Evolutionary conservation across 495 filamentous ascomycete species (phyloP), one percentile per base, ranked within the genome.

Genomic region (Trichocladium antarcticum): DNA sequence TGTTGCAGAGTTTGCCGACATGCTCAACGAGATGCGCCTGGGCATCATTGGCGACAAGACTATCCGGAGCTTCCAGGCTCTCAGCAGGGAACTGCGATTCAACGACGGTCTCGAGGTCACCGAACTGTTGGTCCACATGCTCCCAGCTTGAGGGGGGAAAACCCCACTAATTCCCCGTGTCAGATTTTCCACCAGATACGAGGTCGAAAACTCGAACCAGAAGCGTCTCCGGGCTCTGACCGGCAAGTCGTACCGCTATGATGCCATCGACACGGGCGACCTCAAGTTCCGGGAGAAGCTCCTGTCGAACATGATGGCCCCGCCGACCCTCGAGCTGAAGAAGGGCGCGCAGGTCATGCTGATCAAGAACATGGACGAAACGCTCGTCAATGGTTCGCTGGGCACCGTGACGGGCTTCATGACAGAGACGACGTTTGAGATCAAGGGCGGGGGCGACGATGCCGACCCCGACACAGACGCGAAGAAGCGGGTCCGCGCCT

Each of bases 291-390:
- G 88, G 24, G 86, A 90, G 12, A 90, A 79, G 62, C 67, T 97
- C 1, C 72, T 98, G 0, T 57, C 76, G 2, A 93, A 86, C 61
- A 95, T 92, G 79, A 96, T 98, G 87, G 90, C 89, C 0, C 88
- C 92, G 4, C 74, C 74, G 24, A 53, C 58, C 0, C 77, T 97
- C 15, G 75, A 82, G 38, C 71, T 98, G 37, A 97, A 95, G 66
- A 85, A 90, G 56, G 87, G 87, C 15, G 82, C 89, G 0, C 93
- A 97, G 60, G 93, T 98, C 22, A 97, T 98, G 92, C 68, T 98
- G n/a, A 95, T 97, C 74, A 98, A 98, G 61, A 98, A 98, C 59
- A 81, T 95, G 71, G 92, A 98, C 63, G 90, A 95, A 2, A 78
- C 74, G 0, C 78, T 97, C 2, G 92, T 97, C 48, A 98, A 98